These are phyloP conservation scores for Floccularia luteovirens DNA, from an alignment of 768 basidiomycete genomes.

Conservation along the genomic window DNA sequence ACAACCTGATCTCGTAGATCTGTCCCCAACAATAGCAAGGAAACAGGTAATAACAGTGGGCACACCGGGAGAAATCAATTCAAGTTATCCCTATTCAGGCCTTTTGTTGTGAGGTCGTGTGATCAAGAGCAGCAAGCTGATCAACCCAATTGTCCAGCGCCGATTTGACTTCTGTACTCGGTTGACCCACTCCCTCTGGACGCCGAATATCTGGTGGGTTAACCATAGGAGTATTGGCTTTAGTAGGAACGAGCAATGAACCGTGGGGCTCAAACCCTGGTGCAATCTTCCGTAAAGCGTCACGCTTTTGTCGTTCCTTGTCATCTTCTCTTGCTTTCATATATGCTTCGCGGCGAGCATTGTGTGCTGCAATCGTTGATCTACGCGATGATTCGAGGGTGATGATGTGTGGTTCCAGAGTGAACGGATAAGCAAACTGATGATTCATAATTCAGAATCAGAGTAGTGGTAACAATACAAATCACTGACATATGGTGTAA, in stretches of 20 bases:
- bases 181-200: neutral
- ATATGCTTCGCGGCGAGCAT: conserved; percentile 62
- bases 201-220: conserved; percentile 1
- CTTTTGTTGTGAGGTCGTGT: conserved; percentile 6
- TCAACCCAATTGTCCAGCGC: conserved; percentile 84
- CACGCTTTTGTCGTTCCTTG: conserved; percentile 56
- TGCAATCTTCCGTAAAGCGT: conserved; percentile 69
- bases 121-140: conserved; percentile 65
- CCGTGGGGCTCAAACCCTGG: conserved; percentile 76
- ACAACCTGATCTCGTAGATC: too few species aligned
- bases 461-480: neutral
- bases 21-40: too few species aligned
- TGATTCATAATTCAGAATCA: conserved; percentile 4
- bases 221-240: conserved; percentile 11
- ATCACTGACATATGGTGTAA: conserved; percentile 70
- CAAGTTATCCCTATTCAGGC: too few species aligned
- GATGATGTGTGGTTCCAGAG: conserved; percentile 81
- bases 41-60: too few species aligned
- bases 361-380: conserved; percentile 55
- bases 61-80: too few species aligned
- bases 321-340: conserved; percentile 71
- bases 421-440: conserved; percentile 97
- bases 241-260: conserved; percentile 50
- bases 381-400: conserved; percentile 69
- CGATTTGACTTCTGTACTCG: conserved; percentile 27